Evolutionary conservation across 495 filamentous ascomycete genomes (phyloP), one percentile per base, ranked within the genome.

Genomic region (Hypoxylon crocopeplum): DNA sequence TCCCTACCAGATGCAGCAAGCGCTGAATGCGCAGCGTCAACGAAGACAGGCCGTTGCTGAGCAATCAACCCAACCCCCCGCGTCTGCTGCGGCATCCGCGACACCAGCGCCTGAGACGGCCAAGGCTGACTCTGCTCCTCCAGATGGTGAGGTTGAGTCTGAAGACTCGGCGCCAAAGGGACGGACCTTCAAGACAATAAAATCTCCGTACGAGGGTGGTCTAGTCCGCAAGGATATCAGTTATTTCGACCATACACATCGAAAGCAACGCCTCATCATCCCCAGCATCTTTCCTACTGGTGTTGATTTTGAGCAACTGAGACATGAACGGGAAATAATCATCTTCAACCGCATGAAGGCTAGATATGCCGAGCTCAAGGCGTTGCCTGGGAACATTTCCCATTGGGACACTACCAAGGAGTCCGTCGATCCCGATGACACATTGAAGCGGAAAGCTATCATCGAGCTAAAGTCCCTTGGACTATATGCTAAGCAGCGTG

Each of bases 401-500:
- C 85, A 88, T 38, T 95, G 91, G 87, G 90, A 98, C 67, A 84
- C 87, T 0, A 87, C 87, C 42, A 82, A 82, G 22, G 89, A 92
- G 49, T 76, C 76, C 2, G 79, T 92, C 1, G 82, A 87, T 5
- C 80, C 86, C 8, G 90, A 97, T 58, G 90, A 93, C 48, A 87
- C 88, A 0, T 70, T 95, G 41, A 98, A 97, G 78, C 75, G 92
- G 19, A 92, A 91, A 74, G 90, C 92, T 33, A 76, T 96, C 58
- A 96, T 98, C 44, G 94, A 98, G 75, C 88, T 92, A 70, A 97
- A 96, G 78, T 86, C 86, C 69, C 80, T 98, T 11, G 85, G 84
- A 36, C 78, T 96, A 0, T 83, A 96, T 48, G 85, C 85, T 0
- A 96, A 94, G 74, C 94, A 98, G 68, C 86, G 91, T 38, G 82